Evolutionary conservation across 371 early-diverging fungal species (phyloP), one percentile per base, ranked within the genome.

Genomic region (Synchytrium microbalum): DNA sequence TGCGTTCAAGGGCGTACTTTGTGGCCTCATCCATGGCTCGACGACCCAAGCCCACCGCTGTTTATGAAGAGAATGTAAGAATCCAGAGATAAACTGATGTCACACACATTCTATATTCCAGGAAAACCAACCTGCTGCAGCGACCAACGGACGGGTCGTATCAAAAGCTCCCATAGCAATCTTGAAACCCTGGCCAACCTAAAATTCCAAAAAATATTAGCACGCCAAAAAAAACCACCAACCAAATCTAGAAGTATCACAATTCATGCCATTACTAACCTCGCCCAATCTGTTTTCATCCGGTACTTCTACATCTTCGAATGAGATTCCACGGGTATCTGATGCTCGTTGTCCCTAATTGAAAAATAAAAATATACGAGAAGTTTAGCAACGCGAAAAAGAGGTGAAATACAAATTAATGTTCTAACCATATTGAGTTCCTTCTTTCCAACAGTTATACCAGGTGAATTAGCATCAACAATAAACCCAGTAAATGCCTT

Each of bases 121-220:
- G n/a, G n/a, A n/a, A n/a, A n/a, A n/a, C n/a, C n/a, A n/a, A n/a
- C n/a, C n/a, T n/a, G 85, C 95, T 29, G 92, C 79, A 8, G 93
- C 96, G 32, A 96, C 92, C 32, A 92, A 72, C 24, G 96, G 96
- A 30, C 97, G 86, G 19, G 96, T 95, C 67, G 88, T 92, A 73
- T 96, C 95, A 71, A 96, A 96, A 1, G 95, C 96, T 24, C 91
- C 90, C 97, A 96, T 96, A 54, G 96, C 96, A 72, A 95, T 91
- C 74, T 92, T 90, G 82, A 95, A 96, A 2, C 97, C 96, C 69
- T 92, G 75, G 29, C 90, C 91, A n/a, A n/a, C n/a, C n/a, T n/a
- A 59, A 84, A 81, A 2, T 76, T 75, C 25, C 51, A 85, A 71
- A 1, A 65, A 38, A 38, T 38, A 23, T 28, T 26, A 19, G 54